Evolutionary conservation across 2,329 filamentous ascomycete species (phyloP).

Genomic region (Aspergillus tamarii): DNA sequence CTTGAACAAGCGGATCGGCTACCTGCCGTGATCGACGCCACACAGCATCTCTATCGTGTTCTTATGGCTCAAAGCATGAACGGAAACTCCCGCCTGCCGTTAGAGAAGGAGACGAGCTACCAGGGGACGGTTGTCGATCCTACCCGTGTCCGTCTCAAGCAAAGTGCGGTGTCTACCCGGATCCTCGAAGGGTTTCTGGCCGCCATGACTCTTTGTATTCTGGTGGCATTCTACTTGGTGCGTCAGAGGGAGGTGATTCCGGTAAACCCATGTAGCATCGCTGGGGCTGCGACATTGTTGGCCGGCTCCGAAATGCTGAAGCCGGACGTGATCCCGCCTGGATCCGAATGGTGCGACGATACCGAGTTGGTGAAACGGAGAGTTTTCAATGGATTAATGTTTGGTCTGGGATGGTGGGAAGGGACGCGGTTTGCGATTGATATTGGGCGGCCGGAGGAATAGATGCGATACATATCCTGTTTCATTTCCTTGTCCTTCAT

Average conservation of each 20-base stretch:
- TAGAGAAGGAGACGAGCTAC: background rate
- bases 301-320: constrained; percentile 24
- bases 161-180: constrained; percentile 23
- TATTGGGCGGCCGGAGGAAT: background rate
- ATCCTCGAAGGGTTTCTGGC: constrained; percentile 25
- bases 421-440: constrained; percentile 1
- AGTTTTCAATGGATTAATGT: constrained; percentile 11
- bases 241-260: constrained; percentile 25
- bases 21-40: constrained; percentile 13
- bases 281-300: constrained; percentile 26
- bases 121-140: constrained; percentile 12
- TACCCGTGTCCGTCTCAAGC: constrained; percentile 20
- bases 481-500: background rate
- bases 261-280: constrained; percentile 32
- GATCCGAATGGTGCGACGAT: constrained; percentile 24
- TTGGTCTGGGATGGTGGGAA: constrained; percentile 20
- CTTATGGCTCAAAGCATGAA: constrained; percentile 16
- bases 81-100: constrained; percentile 7
- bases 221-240: constrained; percentile 17
- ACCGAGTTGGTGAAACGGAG: constrained; percentile 16
- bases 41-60: constrained; percentile 15
- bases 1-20: background rate
- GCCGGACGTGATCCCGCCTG: constrained; percentile 16
- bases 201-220: constrained; percentile 24
- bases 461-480: background rate